Evolutionary conservation across 1,284 basidiomycete species (phyloP).

Genomic region (Flammula alnicola): DNA sequence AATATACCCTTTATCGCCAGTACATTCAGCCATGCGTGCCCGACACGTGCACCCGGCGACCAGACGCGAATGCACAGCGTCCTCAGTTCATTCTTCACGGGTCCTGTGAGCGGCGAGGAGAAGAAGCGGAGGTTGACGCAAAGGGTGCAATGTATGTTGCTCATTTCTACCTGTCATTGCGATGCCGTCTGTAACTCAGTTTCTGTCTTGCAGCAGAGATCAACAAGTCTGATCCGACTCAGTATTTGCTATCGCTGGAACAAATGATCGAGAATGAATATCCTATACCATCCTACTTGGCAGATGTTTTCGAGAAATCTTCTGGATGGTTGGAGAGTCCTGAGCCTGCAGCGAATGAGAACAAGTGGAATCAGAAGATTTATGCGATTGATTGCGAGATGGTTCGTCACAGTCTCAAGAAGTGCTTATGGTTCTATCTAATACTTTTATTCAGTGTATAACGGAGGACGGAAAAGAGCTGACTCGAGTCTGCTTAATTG

Average conservation of each 20-base stretch:
- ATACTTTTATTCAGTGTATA: constrained; percentile 58
- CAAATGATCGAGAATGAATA: constrained; percentile 94
- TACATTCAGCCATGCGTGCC: constrained; percentile 90
- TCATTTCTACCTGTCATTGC: not conserved
- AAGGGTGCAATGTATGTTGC: constrained; percentile 56
- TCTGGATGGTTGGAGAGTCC: constrained; percentile 81
- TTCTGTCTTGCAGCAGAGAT: constrained; percentile 54
- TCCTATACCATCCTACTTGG: constrained; percentile 80
- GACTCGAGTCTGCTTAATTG: constrained; percentile 82
- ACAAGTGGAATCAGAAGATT: constrained; percentile 45
- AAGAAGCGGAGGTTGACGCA: constrained; percentile 67
- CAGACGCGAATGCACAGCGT: constrained; percentile 84
- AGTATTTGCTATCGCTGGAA: constrained; percentile 76
- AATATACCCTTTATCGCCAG: constrained; percentile 76
- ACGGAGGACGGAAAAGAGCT: constrained; percentile 89
- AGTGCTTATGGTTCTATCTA: no score
- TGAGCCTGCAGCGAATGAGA: constrained; percentile 39
- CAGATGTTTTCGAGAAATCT: constrained; percentile 67
- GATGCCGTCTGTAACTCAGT: constrained; percentile 4
- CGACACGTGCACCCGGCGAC: constrained; percentile 89
- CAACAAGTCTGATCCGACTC: constrained; percentile 61
- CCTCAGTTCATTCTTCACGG: constrained; percentile 78
- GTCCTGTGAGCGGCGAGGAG: constrained; percentile 79
- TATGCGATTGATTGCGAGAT: constrained; percentile 92
- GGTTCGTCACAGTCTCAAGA: constrained; percentile 66